Evolutionary conservation across 2,329 filamentous ascomycete genomes (phyloP).

Genomic region (Coniella lustricola): DNA sequence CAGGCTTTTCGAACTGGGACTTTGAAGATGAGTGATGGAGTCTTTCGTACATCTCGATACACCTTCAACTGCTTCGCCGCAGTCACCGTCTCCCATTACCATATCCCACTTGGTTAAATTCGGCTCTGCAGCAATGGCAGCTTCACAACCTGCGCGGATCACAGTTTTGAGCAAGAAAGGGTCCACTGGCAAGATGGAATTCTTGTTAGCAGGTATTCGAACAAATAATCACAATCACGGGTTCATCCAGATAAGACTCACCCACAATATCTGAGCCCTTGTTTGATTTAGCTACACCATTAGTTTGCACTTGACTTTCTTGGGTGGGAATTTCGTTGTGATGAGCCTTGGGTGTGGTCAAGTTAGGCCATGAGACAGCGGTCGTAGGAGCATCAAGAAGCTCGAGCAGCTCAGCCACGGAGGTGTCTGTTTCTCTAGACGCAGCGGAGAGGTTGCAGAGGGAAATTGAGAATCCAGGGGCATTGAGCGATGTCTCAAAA

Average conservation of each 20-base stretch:
- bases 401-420: conserved; percentile 32
- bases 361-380: conserved; percentile 43
- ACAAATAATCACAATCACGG: background rate
- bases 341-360: background rate
- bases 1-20: too few species aligned
- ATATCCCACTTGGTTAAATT: conserved; percentile 28
- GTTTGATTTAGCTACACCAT: background rate
- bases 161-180: background rate
- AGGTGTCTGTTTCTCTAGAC: conserved; percentile 20
- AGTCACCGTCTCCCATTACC: conserved; percentile 29
- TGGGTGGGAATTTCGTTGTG: too few species aligned
- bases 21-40: too few species aligned
- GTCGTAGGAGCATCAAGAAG: conserved; percentile 43
- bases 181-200: conserved; percentile 1
- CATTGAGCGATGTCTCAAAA: conserved; percentile 48
- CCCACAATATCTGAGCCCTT: conserved; percentile 2
- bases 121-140: conserved; percentile 29
- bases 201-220: background rate
- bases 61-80: conserved; percentile 25
- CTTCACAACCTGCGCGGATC: conserved; percentile 19
- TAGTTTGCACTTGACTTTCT: background rate
- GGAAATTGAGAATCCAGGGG: conserved; percentile 48
- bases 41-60: conserved; percentile 12
- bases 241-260: background rate
- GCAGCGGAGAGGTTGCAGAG: conserved; percentile 40